phyloP scores from a whole-genome alignment of 495 filamentous ascomycete species.

The Neurospora sp. region DNA sequence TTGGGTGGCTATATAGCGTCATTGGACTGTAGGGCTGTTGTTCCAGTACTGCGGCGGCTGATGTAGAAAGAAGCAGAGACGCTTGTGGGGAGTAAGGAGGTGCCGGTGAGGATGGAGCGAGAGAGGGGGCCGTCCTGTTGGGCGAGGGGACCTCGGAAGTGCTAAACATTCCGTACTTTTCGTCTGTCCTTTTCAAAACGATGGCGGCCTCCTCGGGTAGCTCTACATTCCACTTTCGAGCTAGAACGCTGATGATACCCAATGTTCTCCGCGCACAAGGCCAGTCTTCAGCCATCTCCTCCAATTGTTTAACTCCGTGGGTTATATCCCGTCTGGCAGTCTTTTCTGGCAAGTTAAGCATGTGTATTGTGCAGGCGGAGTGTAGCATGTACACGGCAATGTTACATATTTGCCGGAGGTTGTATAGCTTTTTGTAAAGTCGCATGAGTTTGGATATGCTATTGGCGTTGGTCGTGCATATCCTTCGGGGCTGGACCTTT shows the following conservation, averaged over 20 bases:
- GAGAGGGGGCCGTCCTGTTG: slow-evolving; percentile 12
- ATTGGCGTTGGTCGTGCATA: slow-evolving; percentile 80
- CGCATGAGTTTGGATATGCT: slow-evolving; percentile 86
- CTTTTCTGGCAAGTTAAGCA: slow-evolving; percentile 86
- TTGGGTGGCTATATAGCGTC: slow-evolving; percentile 14
- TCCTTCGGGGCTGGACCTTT: slow-evolving; percentile 81
- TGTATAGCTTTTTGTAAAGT: slow-evolving; percentile 85
- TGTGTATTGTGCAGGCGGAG: slow-evolving; percentile 85
- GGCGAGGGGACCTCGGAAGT: slow-evolving; percentile 47
- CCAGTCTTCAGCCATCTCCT: slow-evolving; percentile 95
- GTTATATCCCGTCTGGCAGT: slow-evolving; percentile 79
- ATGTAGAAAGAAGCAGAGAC: neutral
- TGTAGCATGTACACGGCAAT: slow-evolving; percentile 92
- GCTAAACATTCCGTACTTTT: slow-evolving; percentile 43
- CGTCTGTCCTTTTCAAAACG: slow-evolving; percentile 56
- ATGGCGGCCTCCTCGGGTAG: slow-evolving; percentile 71
- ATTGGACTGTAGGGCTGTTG: slow-evolving; percentile 18
- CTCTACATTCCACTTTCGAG: slow-evolving; percentile 76
- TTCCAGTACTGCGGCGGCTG: slow-evolving; percentile 7
- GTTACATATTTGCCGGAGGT: slow-evolving; percentile 87
- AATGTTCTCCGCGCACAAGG: slow-evolving; percentile 79
- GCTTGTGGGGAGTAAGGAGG: slow-evolving; percentile 10
- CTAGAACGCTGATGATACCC: slow-evolving; percentile 74
- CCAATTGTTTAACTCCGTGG: slow-evolving; percentile 82
- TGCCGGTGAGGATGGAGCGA: slow-evolving; percentile 20